Evolutionary conservation across 2,329 filamentous ascomycete genomes (phyloP).

Genomic region (Sporothrix pallida): DNA sequence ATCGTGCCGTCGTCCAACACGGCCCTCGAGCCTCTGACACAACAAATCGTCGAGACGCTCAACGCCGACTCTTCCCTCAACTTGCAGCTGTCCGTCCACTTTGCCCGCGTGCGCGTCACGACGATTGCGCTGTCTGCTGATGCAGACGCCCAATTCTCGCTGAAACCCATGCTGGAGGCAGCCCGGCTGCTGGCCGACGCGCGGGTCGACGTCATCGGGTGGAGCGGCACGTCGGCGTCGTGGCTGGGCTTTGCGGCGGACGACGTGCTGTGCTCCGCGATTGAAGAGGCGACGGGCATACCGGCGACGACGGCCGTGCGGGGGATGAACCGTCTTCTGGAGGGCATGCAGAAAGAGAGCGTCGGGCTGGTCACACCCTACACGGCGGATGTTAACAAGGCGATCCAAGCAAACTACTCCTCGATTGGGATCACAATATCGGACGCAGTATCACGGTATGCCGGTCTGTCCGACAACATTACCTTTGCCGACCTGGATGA

Average conservation of each 20-base stretch:
- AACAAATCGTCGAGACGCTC: slow-evolving; percentile 45
- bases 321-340: slow-evolving; percentile 44
- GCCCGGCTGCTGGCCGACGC: slow-evolving; percentile 48
- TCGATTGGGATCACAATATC: slow-evolving; percentile 45
- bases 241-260: slow-evolving; percentile 52
- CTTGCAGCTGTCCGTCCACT: slow-evolving; percentile 52
- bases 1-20: slow-evolving; percentile 54
- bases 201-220: slow-evolving; percentile 48
- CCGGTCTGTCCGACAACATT: slow-evolving; percentile 45
- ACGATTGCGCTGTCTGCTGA: slow-evolving; percentile 46
- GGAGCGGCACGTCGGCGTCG: slow-evolving; percentile 48
- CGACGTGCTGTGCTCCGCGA: slow-evolving; percentile 47
- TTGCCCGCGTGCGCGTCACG: slow-evolving; percentile 51
- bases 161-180: slow-evolving; percentile 43
- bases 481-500: slow-evolving; percentile 47
- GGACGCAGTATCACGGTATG: slow-evolving; percentile 38
- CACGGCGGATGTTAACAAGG: slow-evolving; percentile 47
- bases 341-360: slow-evolving; percentile 38
- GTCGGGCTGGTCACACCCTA: slow-evolving; percentile 52
- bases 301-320: slow-evolving; percentile 51
- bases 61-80: too few species aligned
- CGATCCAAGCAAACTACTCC: slow-evolving; percentile 47
- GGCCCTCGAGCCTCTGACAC: slow-evolving; percentile 51
- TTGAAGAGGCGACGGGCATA: slow-evolving; percentile 47
- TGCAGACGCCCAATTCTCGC: slow-evolving; percentile 45